These are phyloP conservation scores for Talaromyces sp. DNA, from an alignment of 2,329 filamentous ascomycete species.

Conservation along the genomic window DNA sequence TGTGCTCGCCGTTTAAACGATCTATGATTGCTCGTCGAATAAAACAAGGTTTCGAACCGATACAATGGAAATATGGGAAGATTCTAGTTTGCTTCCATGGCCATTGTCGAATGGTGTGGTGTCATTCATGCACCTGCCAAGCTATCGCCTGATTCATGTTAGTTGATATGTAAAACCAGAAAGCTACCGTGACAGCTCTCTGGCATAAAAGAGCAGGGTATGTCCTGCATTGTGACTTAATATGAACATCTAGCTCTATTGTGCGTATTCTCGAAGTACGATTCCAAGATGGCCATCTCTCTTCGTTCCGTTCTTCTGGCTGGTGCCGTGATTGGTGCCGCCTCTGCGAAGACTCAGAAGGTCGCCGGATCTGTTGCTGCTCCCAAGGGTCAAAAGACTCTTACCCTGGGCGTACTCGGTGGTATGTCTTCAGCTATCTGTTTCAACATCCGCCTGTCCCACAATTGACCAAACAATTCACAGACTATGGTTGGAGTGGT, in stretches of 20 bases:
- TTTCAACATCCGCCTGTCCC: no score
- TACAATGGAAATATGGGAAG: background rate
- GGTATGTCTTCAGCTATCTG: background rate
- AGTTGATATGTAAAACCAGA: background rate
- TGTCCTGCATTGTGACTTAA: background rate
- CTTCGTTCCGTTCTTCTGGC: constrained; percentile 5
- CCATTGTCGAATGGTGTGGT: background rate
- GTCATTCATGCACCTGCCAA: background rate
- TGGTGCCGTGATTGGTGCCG: background rate
- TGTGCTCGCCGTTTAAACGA: background rate
- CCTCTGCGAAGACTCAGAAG: constrained; percentile 12
- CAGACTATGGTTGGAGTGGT: constrained; percentile 27
- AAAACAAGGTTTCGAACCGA: background rate
- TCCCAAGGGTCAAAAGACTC: constrained; percentile 4
- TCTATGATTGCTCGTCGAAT: background rate
- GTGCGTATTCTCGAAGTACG: background rate
- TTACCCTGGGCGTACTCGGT: constrained; percentile 15
- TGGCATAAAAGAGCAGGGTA: background rate
- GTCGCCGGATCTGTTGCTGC: constrained; percentile 4
- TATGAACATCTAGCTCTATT: background rate
- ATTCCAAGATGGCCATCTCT: background rate
- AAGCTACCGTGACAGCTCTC: background rate
- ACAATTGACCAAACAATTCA: background rate
- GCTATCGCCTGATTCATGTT: background rate
- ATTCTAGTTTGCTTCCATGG: background rate